Percentiles rank a stretch among this genome's conserved stretches.
phyloP scores from a whole-genome alignment of 345 rosid species.

The Eucalyptus erythrocorys region DNA sequence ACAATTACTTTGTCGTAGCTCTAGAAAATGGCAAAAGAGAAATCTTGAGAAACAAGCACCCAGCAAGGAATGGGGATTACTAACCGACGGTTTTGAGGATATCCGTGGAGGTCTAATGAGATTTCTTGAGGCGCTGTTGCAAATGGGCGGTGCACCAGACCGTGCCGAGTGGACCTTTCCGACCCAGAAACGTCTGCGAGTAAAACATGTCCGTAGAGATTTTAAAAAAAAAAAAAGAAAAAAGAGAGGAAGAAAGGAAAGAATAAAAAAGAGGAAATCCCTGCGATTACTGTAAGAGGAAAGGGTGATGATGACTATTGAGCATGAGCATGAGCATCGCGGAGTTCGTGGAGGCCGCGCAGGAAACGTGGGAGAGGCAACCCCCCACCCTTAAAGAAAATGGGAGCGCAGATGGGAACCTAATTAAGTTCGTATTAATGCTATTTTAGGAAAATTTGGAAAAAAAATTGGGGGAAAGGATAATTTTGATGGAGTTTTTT shows the following conservation, averaged over 20 bases:
- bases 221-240: too few species aligned
- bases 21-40: neutral
- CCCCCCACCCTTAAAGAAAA: neutral
- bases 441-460: neutral
- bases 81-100: conserved; percentile 37
- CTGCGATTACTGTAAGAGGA: neutral
- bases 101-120: conserved; percentile 23
- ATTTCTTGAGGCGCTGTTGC: neutral
- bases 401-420: neutral
- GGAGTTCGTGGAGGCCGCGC: neutral
- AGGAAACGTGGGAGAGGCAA: neutral
- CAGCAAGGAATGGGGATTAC: neutral
- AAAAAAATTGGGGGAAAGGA: neutral
- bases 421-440: neutral
- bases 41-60: neutral
- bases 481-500: neutral
- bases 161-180: conserved; percentile 27
- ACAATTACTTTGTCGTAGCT: neutral
- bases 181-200: conserved; percentile 55
- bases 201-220: conserved; percentile 34
- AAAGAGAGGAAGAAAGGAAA: neutral
- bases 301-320: neutral
- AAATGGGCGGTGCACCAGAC: too few species aligned
- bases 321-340: neutral
- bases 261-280: neutral